phyloP scores from a whole-genome alignment of 2,329 filamentous ascomycete genomes.

The Mycosphaerella sp. region DNA sequence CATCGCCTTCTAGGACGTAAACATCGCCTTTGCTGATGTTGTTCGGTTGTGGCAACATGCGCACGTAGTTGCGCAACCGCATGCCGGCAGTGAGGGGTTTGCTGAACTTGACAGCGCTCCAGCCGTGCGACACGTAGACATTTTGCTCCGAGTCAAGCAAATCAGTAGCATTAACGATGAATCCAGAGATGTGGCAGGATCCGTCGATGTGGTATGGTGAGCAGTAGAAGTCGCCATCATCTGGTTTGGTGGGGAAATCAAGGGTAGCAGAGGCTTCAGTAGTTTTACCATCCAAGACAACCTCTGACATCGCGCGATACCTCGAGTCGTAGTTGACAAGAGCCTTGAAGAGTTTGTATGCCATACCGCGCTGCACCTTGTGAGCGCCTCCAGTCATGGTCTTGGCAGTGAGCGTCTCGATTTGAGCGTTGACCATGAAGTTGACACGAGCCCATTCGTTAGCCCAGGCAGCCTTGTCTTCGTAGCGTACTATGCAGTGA shows the following conservation, averaged over 20 bases:
- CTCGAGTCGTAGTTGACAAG: slow-evolving; percentile 53
- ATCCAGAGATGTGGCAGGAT: slow-evolving; percentile 52
- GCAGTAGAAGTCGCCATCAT: slow-evolving; percentile 52
- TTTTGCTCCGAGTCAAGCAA: slow-evolving; percentile 53
- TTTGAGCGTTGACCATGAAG: slow-evolving; percentile 52
- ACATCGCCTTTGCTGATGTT: slow-evolving; percentile 56
- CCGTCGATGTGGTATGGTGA: slow-evolving; percentile 57
- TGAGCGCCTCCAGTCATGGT: slow-evolving; percentile 61
- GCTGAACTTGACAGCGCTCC: slow-evolving; percentile 51
- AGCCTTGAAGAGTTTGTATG: slow-evolving; percentile 66
- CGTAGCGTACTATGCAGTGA: slow-evolving; percentile 55
- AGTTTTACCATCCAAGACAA: slow-evolving; percentile 51
- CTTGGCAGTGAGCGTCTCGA: slow-evolving; percentile 61
- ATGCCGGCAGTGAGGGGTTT: slow-evolving; percentile 40
- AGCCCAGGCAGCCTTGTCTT: slow-evolving; percentile 55
- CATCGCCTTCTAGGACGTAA: slow-evolving; percentile 54
- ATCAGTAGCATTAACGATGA: slow-evolving; percentile 56
- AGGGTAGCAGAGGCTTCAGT: slow-evolving; percentile 52
- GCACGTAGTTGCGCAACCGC: slow-evolving; percentile 56
- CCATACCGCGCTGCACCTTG: slow-evolving; percentile 67
- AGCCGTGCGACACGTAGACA: slow-evolving; percentile 58
- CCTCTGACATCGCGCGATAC: slow-evolving; percentile 54
- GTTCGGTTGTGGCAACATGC: slow-evolving; percentile 53
- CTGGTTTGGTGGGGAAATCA: slow-evolving; percentile 50
- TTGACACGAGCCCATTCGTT: slow-evolving; percentile 60